Conservation (phyloP, 768 basidiomycete genomes). For the Boletellus ananas region DNA sequence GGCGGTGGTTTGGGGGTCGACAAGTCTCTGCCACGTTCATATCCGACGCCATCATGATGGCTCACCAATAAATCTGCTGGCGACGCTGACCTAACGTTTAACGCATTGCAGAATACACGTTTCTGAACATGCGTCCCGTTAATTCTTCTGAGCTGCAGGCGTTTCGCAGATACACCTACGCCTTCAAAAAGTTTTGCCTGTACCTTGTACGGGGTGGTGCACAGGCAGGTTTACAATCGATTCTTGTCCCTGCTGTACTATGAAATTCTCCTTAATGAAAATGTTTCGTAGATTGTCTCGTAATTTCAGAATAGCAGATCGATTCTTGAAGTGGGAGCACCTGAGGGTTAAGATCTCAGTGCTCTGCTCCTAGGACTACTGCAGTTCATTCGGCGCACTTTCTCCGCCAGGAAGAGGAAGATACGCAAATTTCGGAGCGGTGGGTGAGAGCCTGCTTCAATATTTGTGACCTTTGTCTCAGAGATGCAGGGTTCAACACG, state of each 20-base stretch:
- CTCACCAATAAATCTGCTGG: constrained; percentile 58
- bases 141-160: constrained; percentile 32
- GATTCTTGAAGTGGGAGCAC: constrained; percentile 18
- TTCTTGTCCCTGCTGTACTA: constrained; percentile 28
- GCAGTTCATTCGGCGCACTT: not conserved
- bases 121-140: constrained; percentile 22
- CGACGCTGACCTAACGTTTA: constrained; percentile 25
- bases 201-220: constrained; percentile 28
- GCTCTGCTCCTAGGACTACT: not conserved
- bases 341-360: constrained; percentile 8
- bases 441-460: constrained; percentile 10
- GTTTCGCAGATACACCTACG: constrained; percentile 26
- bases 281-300: constrained; percentile 31
- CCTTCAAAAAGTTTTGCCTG: constrained; percentile 31
- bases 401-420: not conserved
- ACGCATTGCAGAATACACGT: constrained; percentile 28
- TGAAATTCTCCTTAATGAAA: constrained; percentile 33
- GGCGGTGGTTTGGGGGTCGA: constrained; percentile 95
- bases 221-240: constrained; percentile 40
- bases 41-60: constrained; percentile 91
- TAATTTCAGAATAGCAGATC: constrained; percentile 21
- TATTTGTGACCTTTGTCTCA: not conserved
- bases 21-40: constrained; percentile 86
- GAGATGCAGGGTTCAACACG: too few species aligned
- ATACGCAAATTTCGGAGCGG: not conserved